These are phyloP conservation scores for Penicillium psychrosexuale DNA, from an alignment of 2,329 filamentous ascomycete genomes.

Conservation along the genomic window DNA sequence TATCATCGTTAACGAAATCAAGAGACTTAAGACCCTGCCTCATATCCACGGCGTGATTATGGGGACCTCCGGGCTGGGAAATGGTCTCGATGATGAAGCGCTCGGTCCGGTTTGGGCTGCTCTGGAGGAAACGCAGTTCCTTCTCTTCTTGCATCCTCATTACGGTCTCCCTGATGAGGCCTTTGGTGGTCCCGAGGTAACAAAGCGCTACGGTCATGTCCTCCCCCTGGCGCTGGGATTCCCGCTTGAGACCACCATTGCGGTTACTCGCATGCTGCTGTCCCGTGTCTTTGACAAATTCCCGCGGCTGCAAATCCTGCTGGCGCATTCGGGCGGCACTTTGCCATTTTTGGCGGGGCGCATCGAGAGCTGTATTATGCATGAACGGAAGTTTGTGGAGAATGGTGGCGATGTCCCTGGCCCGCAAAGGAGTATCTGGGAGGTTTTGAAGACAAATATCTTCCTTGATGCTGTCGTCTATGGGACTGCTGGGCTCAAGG, in stretches of 20 bases:
- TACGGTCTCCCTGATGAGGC: constrained; percentile 80
- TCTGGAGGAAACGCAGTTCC: constrained; percentile 61
- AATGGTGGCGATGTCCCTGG: constrained; percentile 61
- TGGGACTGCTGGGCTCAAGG: constrained; percentile 58
- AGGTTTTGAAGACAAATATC: constrained; percentile 69
- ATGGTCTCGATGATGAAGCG: constrained; percentile 72
- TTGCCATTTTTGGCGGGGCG: constrained; percentile 83
- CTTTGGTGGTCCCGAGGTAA: constrained; percentile 71
- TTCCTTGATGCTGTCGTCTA: constrained; percentile 71
- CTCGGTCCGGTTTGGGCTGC: constrained; percentile 71
- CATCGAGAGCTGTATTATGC: constrained; percentile 81
- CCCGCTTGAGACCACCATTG: constrained; percentile 89
- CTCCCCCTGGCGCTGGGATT: constrained; percentile 82
- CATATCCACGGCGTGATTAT: constrained; percentile 83
- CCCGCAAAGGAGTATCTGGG: constrained; percentile 60
- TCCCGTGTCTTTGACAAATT: constrained; percentile 79
- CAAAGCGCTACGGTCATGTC: constrained; percentile 77
- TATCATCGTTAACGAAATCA: constrained; percentile 61
- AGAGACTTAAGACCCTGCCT: constrained; percentile 58
- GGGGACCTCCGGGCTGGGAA: constrained; percentile 76
- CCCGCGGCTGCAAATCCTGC: constrained; percentile 64
- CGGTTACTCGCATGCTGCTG: constrained; percentile 82
- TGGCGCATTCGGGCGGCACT: constrained; percentile 86
- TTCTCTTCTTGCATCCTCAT: constrained; percentile 86
- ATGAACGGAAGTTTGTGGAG: constrained; percentile 71